Base-by-base conservation (phyloP, 345 rosid species). In the Salix exigua region DNA sequence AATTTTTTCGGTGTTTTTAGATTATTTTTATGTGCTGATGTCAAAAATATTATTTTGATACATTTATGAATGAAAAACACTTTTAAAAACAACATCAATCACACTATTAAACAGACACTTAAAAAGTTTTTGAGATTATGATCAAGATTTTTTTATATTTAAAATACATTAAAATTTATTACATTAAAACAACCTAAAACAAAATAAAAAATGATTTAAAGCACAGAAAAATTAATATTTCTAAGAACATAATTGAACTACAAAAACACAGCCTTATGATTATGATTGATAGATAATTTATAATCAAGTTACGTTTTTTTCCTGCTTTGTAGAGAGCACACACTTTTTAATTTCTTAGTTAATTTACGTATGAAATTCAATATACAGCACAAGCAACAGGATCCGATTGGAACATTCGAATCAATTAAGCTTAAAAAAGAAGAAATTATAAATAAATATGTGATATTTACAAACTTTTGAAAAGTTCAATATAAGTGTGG, bases 41-140 rank as follows among this genome's bases (percentile, higher is more conserved):
- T 33, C 1, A 33, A 1, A 33, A 33, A 5, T 0, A 35, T 0
- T 5, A 35, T 35, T 5, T 35, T 35, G 1, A 35, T 35, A 0
- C 0, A 5, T 5, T 35, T 35, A 0, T 5, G 1, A 35, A 0
- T 5, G 1, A 33, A 33, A 0, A 33, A 33, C 0, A 33, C 1
- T 33, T 33, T 33, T 0, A 33, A 33, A 33, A 33, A 0, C 7
- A 33, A 35, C 7, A 35, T 35, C 37, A 35, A 5, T 35, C 37
- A 5, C 7, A 35, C 1, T 35, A 7, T 0, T 1, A 5, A 35
- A 5, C 0, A 35, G 0, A 0, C 1, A 35, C 37, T 35, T 5
- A 1, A 4, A 35, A 1, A 5, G 37, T 35, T 35, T 35, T 35
- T 35, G 0, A 35, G 37, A 35, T 35, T 35, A 35, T 35, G 37